These are phyloP conservation scores for Extremus antarcticus DNA, from an alignment of 495 filamentous ascomycete genomes.

Conservation along the genomic window DNA sequence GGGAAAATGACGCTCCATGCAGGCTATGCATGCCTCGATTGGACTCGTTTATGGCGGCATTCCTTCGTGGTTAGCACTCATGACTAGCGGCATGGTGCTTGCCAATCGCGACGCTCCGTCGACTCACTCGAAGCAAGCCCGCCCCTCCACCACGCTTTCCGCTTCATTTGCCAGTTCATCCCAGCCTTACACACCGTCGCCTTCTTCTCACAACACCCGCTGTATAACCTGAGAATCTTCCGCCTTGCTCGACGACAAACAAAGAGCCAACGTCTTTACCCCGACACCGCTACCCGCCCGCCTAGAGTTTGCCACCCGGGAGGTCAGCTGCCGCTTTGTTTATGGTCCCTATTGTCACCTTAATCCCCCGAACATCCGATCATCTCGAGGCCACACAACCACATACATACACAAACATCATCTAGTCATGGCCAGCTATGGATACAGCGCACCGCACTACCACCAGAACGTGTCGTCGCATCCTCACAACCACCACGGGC, in stretches of 20 bases:
- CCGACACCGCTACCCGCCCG: neutral
- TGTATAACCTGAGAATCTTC: neutral
- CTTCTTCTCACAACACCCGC: neutral
- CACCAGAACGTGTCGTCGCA: slow-evolving; percentile 31
- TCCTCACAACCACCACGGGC: slow-evolving; percentile 70
- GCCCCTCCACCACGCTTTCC: neutral
- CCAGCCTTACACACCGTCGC: neutral
- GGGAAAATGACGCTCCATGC: too few relatives aligned
- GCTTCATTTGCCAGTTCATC: neutral
- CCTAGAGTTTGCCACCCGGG: neutral
- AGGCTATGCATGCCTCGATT: neutral
- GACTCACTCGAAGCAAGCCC: neutral
- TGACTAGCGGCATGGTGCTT: neutral
- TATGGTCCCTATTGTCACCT: neutral
- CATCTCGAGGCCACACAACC: neutral
- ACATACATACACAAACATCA: neutral
- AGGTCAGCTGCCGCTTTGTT: too few relatives aligned
- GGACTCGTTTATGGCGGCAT: neutral
- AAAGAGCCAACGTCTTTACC: neutral
- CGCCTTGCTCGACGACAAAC: neutral
- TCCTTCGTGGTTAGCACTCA: neutral
- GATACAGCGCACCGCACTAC: slow-evolving; percentile 37
- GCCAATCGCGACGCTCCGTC: neutral
- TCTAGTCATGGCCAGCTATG: slow-evolving; percentile 63
- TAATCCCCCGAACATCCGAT: neutral